phyloP scores from a whole-genome alignment of 1,284 basidiomycete genomes.

The Cutaneotrichosporon curvatum region DNA sequence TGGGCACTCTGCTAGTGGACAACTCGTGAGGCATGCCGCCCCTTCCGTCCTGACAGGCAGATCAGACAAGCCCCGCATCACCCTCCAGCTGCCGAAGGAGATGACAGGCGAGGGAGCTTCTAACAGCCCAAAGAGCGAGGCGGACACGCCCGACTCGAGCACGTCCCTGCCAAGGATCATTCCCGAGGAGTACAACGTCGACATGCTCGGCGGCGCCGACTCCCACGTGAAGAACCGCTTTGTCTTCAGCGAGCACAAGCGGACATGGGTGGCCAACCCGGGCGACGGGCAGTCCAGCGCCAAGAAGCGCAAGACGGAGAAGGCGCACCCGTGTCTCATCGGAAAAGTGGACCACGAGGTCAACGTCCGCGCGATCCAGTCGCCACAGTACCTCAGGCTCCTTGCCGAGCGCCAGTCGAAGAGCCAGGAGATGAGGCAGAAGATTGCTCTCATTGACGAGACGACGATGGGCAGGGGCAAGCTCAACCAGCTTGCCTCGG shows the following conservation, averaged over 20 bases:
- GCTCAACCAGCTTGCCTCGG: slow-evolving; percentile 36
- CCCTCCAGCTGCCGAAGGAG: slow-evolving; percentile 17
- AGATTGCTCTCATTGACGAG: slow-evolving; percentile 46
- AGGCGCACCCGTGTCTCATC: slow-evolving; percentile 31
- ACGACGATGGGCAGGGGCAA: slow-evolving; percentile 31
- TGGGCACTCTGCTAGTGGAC: slow-evolving; percentile 50
- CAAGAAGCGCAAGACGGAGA: slow-evolving; percentile 29
- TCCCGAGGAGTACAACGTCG: slow-evolving; percentile 37
- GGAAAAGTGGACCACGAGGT: slow-evolving; percentile 41
- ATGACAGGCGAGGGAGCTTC: background rate
- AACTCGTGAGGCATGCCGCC: slow-evolving; percentile 34
- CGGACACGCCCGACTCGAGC: slow-evolving; percentile 26
- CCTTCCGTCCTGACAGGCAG: slow-evolving; percentile 1
- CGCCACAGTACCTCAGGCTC: slow-evolving; percentile 47
- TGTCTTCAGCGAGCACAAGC: slow-evolving; percentile 34
- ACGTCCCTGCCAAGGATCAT: no score
- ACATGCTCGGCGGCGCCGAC: slow-evolving; percentile 27
- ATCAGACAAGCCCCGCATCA: slow-evolving; percentile 8
- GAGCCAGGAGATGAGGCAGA: slow-evolving; percentile 45
- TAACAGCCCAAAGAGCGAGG: slow-evolving; percentile 11
- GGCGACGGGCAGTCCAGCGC: slow-evolving; percentile 6
- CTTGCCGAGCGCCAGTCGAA: slow-evolving; percentile 44
- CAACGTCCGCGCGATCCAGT: slow-evolving; percentile 34
- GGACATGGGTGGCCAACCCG: slow-evolving; percentile 16
- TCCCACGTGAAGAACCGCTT: slow-evolving; percentile 32